These are phyloP conservation scores for Pilobolus umbonatus DNA, from an alignment of 192 early-diverging fungal species.

Conservation along the genomic window DNA sequence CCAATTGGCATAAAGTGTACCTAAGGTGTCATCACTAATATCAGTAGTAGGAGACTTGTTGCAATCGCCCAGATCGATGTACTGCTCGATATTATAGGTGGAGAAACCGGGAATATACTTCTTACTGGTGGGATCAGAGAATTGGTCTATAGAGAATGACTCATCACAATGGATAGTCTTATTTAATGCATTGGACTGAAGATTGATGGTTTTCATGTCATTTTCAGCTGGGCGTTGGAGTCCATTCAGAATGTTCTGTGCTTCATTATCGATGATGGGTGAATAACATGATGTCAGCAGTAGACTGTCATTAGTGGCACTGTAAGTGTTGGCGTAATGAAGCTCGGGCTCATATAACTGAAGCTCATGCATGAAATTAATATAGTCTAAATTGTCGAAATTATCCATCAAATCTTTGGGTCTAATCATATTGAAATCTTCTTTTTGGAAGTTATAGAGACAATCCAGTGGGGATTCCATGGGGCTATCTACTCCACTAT, in stretches of 20 bases:
- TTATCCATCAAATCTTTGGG: not conserved
- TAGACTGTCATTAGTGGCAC: not conserved
- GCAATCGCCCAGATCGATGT: not conserved
- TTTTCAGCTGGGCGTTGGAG: not conserved
- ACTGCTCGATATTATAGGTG: not conserved
- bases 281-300: not conserved
- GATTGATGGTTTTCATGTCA: not conserved
- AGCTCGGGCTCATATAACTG: not conserved
- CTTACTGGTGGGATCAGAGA: not conserved
- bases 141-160: not conserved
- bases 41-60: too few species aligned
- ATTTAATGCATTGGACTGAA: not conserved
- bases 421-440: not conserved
- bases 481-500: too few species aligned
- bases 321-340: too few species aligned
- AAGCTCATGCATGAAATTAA: not conserved
- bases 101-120: not conserved
- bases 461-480: too few species aligned
- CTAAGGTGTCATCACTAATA: too few species aligned
- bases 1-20: too few species aligned
- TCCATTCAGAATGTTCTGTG: slow-evolving; percentile 2
- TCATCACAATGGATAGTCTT: not conserved
- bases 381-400: not conserved
- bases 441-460: not conserved
- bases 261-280: not conserved